Evolutionary conservation across 768 basidiomycete genomes (phyloP).

Genomic region (Kwoniella sp.): DNA sequence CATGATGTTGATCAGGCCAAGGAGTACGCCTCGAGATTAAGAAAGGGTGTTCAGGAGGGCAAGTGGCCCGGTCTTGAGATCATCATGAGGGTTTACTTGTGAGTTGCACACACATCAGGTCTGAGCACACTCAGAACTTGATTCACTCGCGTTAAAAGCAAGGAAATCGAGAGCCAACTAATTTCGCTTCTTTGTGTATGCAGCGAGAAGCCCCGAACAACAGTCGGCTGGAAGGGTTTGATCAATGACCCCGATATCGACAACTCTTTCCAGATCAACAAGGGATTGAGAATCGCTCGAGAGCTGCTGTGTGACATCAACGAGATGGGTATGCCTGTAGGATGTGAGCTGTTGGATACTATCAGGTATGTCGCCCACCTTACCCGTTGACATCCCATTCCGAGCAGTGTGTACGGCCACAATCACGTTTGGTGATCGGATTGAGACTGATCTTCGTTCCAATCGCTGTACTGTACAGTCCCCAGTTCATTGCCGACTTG

Average conservation of each 20-base stretch:
- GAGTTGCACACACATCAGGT: conserved; percentile 57
- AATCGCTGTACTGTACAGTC: too few relatives aligned
- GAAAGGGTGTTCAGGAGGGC: conserved; percentile 69
- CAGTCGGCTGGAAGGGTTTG: conserved; percentile 88
- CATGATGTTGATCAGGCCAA: conserved; percentile 81
- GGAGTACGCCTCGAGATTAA: conserved; percentile 56
- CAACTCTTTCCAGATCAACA: conserved; percentile 94
- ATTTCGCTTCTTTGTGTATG: too few relatives aligned
- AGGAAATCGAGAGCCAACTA: too few relatives aligned
- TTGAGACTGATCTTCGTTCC: too few relatives aligned
- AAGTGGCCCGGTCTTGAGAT: conserved; percentile 71
- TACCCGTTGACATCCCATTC: background rate
- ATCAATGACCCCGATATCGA: conserved; percentile 88
- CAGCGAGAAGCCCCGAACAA: conserved; percentile 87
- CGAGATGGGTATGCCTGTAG: conserved; percentile 84
- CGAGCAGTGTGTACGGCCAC: background rate
- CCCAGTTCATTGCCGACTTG: conserved; percentile 92
- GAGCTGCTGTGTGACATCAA: conserved; percentile 90
- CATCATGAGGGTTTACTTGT: conserved; percentile 98
- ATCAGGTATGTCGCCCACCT: conserved; percentile 55
- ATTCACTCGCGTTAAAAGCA: too few relatives aligned
- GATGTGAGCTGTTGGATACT: conserved; percentile 85
- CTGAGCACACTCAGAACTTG: too few relatives aligned
- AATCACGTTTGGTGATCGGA: too few relatives aligned
- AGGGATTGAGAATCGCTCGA: conserved; percentile 83